Conservation (phyloP, 352 stramenopile genomes). For the Phytophthora constricta region DNA sequence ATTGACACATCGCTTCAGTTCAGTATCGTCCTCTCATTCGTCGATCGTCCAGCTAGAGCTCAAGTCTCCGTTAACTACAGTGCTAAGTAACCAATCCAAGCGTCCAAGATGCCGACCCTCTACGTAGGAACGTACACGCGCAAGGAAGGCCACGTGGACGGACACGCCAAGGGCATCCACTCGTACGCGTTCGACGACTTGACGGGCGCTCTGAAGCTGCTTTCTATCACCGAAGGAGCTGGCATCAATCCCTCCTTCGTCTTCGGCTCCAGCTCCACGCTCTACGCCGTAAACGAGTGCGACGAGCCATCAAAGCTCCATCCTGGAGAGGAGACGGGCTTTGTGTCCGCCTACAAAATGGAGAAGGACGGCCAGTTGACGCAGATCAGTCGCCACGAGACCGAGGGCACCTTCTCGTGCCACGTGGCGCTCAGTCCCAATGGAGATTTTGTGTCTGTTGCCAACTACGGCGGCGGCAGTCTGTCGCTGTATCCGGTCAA, state of each 20-base stretch:
- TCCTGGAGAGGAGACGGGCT: slow-evolving; percentile 55
- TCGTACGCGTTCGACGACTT: slow-evolving; percentile 61
- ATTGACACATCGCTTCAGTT: too few species aligned
- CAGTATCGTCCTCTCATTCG: background rate
- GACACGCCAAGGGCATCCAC: slow-evolving; percentile 79
- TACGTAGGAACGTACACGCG: slow-evolving; percentile 89
- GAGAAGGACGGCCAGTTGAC: slow-evolving; percentile 43
- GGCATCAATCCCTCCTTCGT: slow-evolving; percentile 84
- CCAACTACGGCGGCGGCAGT: slow-evolving; percentile 81
- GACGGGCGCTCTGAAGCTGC: slow-evolving; percentile 54
- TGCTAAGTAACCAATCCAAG: too few species aligned
- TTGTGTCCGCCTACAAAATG: slow-evolving; percentile 62
- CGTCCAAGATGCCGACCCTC: slow-evolving; percentile 43
- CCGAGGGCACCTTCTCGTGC: slow-evolving; percentile 61
- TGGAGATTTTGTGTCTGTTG: slow-evolving; percentile 61
- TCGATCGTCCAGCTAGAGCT: background rate
- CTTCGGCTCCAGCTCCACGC: slow-evolving; percentile 37
- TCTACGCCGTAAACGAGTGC: slow-evolving; percentile 82
- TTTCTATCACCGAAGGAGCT: slow-evolving; percentile 50
- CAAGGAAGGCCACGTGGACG: slow-evolving; percentile 79
- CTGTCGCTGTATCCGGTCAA: slow-evolving; percentile 66
- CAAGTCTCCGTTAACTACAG: too few species aligned
- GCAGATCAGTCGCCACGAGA: slow-evolving; percentile 60
- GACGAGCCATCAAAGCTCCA: slow-evolving; percentile 44
- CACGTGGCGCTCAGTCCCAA: slow-evolving; percentile 62